phyloP scores from a whole-genome alignment of 179 eudicot species.

The Beta lomatogona region DNA sequence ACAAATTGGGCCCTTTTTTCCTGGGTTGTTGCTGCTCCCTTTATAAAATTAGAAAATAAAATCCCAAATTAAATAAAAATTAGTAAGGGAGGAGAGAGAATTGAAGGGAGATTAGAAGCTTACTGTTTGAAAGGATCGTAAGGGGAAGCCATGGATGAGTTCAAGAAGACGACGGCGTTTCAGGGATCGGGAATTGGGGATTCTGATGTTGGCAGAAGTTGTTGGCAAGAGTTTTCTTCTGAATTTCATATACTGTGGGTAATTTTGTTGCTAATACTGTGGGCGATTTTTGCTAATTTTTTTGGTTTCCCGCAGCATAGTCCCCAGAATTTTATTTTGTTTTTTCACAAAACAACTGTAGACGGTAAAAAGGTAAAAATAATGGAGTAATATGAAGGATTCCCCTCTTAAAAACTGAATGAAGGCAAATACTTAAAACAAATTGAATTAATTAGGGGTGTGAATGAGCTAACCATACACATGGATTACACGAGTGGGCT shows the following conservation, averaged over 20 bases:
- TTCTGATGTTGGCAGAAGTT: neutral
- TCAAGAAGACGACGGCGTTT: neutral
- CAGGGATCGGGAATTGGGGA: neutral
- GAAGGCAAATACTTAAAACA: too few species aligned
- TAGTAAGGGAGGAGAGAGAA: neutral
- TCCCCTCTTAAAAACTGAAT: too few species aligned
- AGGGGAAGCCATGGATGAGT: constrained; percentile 35
- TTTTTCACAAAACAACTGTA: too few species aligned
- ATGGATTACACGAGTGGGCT: too few species aligned
- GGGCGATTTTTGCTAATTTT: neutral
- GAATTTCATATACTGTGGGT: too few species aligned
- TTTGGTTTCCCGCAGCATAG: too few species aligned
- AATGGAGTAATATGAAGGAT: too few species aligned
- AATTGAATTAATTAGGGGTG: too few species aligned
- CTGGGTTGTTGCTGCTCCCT: constrained; percentile 43
- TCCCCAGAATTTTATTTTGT: too few species aligned
- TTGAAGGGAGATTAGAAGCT: neutral
- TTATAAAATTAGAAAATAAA: neutral
- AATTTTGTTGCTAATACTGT: neutral
- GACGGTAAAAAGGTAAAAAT: too few species aligned
- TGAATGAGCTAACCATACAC: too few species aligned
- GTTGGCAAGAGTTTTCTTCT: neutral
- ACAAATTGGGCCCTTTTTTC: constrained; percentile 53
- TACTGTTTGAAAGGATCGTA: constrained; percentile 29
- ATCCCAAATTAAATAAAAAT: neutral